Evolutionary conservation across 352 stramenopile genomes (phyloP), one percentile per base, ranked within the genome.

Genomic region (Blastocystis hominis): DNA sequence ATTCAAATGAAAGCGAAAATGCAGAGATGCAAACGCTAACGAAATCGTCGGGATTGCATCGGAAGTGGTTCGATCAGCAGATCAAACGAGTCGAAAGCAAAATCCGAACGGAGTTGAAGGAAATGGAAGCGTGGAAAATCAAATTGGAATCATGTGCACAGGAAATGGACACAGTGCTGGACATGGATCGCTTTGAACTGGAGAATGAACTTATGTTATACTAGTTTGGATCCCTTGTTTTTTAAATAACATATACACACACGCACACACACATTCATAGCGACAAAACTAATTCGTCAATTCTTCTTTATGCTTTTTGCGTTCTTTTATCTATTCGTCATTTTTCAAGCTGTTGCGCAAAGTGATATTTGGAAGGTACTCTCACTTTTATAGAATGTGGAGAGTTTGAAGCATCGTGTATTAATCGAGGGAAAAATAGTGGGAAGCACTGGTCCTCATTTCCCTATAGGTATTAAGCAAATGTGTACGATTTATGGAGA

Each of bases 381-480:
- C 9, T 24, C 1, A 66, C 55, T 46, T 20, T 3, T 47, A 9
- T 84, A 84, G 72, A 68, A 47, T 84, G 72, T 46, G 72, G 72
- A 34, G 72, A 68, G 30, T 84, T 84, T 61, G 24, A 7, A 38
- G 30, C 53, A 40, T 50, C 20, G 3, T 84, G 72, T 46, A 15
- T 30, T 13, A 34, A 68, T 55, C 10, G 34, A 34, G 72, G 72
- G 47, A 68, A 84, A 30, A 84, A 69, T 10, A 69, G 72, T 84
- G 47, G 17, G 17, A n/a, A 68, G 38, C 2, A 42, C 17, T 13
- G 13, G 2, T 59, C 50, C 10, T 40, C 30, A 4, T 53, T 55
- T 7, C 46, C 36, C 46, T 9, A 66, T 34, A 84, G 72, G 72
- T 24, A 40, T 84, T 13, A 53, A 17, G 9, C 6, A 50, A n/a